These are phyloP conservation scores for Fusarium tricinctum DNA, from an alignment of 2,329 filamentous ascomycete genomes.

Conservation along the genomic window DNA sequence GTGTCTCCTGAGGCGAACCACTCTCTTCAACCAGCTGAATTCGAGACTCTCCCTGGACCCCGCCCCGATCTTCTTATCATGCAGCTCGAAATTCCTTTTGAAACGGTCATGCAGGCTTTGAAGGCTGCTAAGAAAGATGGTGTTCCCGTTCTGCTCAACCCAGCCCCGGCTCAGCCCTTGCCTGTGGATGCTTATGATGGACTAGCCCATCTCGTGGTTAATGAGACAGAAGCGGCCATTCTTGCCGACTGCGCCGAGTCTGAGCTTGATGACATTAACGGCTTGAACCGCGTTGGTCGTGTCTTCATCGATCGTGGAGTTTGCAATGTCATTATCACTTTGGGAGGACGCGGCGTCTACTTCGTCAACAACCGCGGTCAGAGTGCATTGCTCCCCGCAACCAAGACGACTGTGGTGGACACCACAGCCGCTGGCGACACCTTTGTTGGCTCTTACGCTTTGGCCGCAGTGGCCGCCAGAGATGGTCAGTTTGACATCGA, in stretches of 20 bases:
- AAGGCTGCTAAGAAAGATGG: slow-evolving; percentile 60
- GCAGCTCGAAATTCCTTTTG: slow-evolving; percentile 82
- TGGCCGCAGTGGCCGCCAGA: slow-evolving; percentile 72
- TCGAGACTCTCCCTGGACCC: slow-evolving; percentile 52
- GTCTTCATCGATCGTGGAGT: slow-evolving; percentile 80
- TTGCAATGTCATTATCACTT: slow-evolving; percentile 82
- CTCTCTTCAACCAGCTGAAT: slow-evolving; percentile 57
- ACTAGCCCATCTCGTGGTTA: slow-evolving; percentile 85
- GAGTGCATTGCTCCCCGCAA: slow-evolving; percentile 70
- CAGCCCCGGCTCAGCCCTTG: slow-evolving; percentile 80
- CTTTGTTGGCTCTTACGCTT: slow-evolving; percentile 89
- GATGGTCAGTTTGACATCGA: slow-evolving; percentile 65
- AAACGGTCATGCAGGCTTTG: slow-evolving; percentile 74
- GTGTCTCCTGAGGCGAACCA: slow-evolving; percentile 80
- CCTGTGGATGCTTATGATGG: slow-evolving; percentile 75
- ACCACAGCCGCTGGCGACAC: slow-evolving; percentile 96
- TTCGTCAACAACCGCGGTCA: slow-evolving; percentile 64
- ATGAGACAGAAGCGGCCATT: slow-evolving; percentile 88
- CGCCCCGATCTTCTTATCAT: slow-evolving; percentile 76
- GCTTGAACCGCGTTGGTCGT: slow-evolving; percentile 63
- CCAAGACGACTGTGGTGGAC: slow-evolving; percentile 84
- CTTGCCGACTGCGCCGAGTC: slow-evolving; percentile 70
- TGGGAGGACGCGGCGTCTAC: slow-evolving; percentile 84
- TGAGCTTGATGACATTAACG: slow-evolving; percentile 62
- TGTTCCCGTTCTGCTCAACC: slow-evolving; percentile 83